A percentile compares a stretch with the other conserved stretches of the same genome.
Evolutionary conservation across 208 protist genomes (phyloP).

Genomic region (Strigomonas galati): DNA sequence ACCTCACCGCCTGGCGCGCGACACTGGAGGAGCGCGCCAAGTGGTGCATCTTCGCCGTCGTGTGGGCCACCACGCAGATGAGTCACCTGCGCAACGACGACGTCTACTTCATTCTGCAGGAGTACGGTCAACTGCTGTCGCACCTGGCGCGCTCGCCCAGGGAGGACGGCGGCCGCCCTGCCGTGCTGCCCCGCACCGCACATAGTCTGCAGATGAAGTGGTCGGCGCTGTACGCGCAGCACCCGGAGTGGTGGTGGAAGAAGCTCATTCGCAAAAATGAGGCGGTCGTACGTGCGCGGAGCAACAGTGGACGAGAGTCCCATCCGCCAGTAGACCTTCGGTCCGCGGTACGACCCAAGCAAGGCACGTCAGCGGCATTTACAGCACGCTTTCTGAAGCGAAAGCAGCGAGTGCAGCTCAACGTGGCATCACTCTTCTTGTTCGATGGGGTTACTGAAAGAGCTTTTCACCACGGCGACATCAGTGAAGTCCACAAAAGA

Average conservation of each 20-base stretch:
- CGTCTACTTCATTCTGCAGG: conserved; percentile 33
- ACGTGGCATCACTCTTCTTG: background rate
- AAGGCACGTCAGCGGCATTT: background rate
- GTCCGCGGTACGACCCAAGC: too few relatives aligned
- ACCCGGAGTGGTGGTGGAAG: conserved; percentile 14
- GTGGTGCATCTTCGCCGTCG: conserved; percentile 41
- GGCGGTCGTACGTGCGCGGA: too few relatives aligned
- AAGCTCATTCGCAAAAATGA: background rate
- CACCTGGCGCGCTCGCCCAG: conserved; percentile 7
- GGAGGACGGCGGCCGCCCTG: background rate
- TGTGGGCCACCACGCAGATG: conserved; percentile 25
- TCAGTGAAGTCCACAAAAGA: too few relatives aligned
- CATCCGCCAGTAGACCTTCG: too few relatives aligned
- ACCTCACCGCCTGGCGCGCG: conserved; percentile 20
- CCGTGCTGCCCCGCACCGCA: conserved; percentile 12
- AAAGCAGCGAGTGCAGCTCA: background rate
- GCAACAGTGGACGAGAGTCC: too few relatives aligned
- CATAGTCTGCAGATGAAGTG: conserved; percentile 36
- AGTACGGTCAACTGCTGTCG: conserved; percentile 34
- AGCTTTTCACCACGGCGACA: too few relatives aligned
- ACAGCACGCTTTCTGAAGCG: conserved; percentile 1
- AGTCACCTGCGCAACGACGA: conserved; percentile 21
- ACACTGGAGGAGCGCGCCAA: conserved; percentile 27
- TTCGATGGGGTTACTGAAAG: too few relatives aligned
- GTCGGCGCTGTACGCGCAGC: conserved; percentile 32